Base-by-base conservation (phyloP, 768 basidiomycete species). In the Leucosporidium yakuticum region DNA sequence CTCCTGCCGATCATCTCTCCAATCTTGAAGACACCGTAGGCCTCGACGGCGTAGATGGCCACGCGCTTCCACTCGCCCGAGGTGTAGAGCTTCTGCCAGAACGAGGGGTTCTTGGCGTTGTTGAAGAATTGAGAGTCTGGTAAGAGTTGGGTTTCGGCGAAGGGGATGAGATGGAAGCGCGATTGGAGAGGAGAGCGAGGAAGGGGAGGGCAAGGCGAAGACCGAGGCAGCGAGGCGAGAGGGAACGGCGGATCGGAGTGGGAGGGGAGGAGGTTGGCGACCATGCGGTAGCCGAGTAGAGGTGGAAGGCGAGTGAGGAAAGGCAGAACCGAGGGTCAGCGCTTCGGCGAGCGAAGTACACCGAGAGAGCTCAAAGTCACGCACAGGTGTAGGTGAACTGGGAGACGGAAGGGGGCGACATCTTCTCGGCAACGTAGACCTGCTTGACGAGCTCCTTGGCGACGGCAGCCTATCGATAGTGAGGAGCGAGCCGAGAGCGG, bases 1-100 rank as follows among this genome's bases (percentile, higher is more conserved):
- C 50, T 85, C 72, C 90, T 53, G 27, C 71, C 71, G 32, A 93
- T 74, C 65, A 93, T 93, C 80, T 94, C 91, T 64, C 91, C 91
- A 80, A 94, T 85, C 87, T 90, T 89, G 83, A 89, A 95, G 74
- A 95, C 88, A 21, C 88, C 87, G 77, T 93, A 95, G 39, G 90
- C 91, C 80, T 95, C 90, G 29, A 91, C 76, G 14, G 85, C 90
- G 76, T 91, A 90, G 15, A 85, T 85, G 31, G 91, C 81, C 55
- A 68, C 56, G 73, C 83, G 83, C 9, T 82, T 83, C 79, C 86
- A 84, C 74, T 90, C 86, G 11, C 90, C 90, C 58, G 81, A 85
- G 74, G 81, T 78, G 20, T 84, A 75, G 20, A 86, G 77, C 66
- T 84, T 81, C 17, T 85, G 83, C 85, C 87, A 86, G 78, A 86